Evolutionary conservation across 2,329 filamentous ascomycete genomes (phyloP).

Genomic region (Ambrosiella cleistominuta): DNA sequence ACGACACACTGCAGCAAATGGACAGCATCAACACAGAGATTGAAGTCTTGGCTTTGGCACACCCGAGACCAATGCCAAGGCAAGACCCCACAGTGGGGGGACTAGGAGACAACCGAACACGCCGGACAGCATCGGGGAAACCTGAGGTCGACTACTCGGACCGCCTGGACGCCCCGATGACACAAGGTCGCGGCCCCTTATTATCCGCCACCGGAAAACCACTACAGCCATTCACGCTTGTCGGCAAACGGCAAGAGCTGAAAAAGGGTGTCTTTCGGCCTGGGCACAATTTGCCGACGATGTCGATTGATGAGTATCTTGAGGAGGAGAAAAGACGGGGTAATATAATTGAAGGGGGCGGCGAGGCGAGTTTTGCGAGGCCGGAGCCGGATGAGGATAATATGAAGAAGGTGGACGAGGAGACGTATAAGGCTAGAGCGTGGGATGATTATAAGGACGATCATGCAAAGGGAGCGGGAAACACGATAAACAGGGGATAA

Average conservation of each 20-base stretch:
- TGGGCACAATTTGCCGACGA: slow-evolving; percentile 86
- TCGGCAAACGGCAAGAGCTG: slow-evolving; percentile 58
- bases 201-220: slow-evolving; percentile 67
- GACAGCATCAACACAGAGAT: slow-evolving; percentile 74
- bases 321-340: slow-evolving; percentile 75
- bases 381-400: slow-evolving; percentile 79
- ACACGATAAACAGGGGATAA: slow-evolving; percentile 62
- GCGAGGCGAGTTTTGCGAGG: slow-evolving; percentile 50
- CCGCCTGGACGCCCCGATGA: slow-evolving; percentile 50
- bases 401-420: slow-evolving; percentile 67
- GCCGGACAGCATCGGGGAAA: slow-evolving; percentile 17
- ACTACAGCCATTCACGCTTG: slow-evolving; percentile 74
- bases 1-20: slow-evolving; percentile 72
- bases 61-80: slow-evolving; percentile 28
- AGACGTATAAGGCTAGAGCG: slow-evolving; percentile 79
- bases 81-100: slow-evolving; percentile 27
- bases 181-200: slow-evolving; percentile 47
- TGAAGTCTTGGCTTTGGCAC: slow-evolving; percentile 62
- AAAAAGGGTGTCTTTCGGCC: slow-evolving; percentile 70
- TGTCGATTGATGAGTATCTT: slow-evolving; percentile 95
- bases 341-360: slow-evolving; percentile 80
- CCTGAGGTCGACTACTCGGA: slow-evolving; percentile 45
- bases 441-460: slow-evolving; percentile 93
- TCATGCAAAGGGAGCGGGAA: slow-evolving; percentile 70
- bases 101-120: slow-evolving; percentile 25